phyloP scores from a whole-genome alignment of 1,284 basidiomycete genomes.

The Xerocomus minutiporus region DNA sequence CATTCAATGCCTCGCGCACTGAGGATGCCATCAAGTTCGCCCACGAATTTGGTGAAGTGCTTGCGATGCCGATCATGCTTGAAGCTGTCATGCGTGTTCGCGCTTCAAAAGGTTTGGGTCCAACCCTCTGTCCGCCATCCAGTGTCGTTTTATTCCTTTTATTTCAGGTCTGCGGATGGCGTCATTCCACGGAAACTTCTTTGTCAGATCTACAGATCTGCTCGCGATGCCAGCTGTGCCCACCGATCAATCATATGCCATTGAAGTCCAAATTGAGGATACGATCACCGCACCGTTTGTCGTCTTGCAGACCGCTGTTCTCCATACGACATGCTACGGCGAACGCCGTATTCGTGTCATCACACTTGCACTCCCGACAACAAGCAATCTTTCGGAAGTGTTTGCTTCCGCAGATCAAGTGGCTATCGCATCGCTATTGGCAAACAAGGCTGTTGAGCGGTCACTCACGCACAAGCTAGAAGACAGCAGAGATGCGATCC shows the following conservation, averaged over 20 bases:
- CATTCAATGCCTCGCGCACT: slow-evolving; percentile 90
- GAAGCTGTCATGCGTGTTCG: slow-evolving; percentile 98
- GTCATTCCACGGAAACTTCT: slow-evolving; percentile 99
- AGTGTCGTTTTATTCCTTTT: slow-evolving; percentile 4
- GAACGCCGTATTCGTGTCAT: slow-evolving; percentile 96
- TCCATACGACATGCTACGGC: slow-evolving; percentile 95
- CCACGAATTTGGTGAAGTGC: slow-evolving; percentile 90
- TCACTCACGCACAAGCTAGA: slow-evolving; percentile 88
- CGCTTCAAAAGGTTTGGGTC: slow-evolving; percentile 75
- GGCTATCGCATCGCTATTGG: slow-evolving; percentile 84
- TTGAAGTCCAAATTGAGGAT: slow-evolving; percentile 97
- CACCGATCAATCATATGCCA: slow-evolving; percentile 93
- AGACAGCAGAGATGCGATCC: slow-evolving; percentile 88
- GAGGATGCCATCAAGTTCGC: slow-evolving; percentile 99
- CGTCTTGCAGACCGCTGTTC: slow-evolving; percentile 92
- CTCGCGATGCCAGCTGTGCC: slow-evolving; percentile 96
- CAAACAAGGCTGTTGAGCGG: slow-evolving; percentile 97
- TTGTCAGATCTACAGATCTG: slow-evolving; percentile 96
- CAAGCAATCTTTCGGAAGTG: slow-evolving; percentile 87
- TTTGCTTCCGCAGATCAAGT: slow-evolving; percentile 95
- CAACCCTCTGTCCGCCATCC: background rate
- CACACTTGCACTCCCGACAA: slow-evolving; percentile 90
- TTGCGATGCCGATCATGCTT: slow-evolving; percentile 92
- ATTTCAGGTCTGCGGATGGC: slow-evolving; percentile 84
- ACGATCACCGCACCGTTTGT: slow-evolving; percentile 90